Conservation (phyloP, 805 yeast genomes). For the Wickerhamomyces kurtzmanii region DNA sequence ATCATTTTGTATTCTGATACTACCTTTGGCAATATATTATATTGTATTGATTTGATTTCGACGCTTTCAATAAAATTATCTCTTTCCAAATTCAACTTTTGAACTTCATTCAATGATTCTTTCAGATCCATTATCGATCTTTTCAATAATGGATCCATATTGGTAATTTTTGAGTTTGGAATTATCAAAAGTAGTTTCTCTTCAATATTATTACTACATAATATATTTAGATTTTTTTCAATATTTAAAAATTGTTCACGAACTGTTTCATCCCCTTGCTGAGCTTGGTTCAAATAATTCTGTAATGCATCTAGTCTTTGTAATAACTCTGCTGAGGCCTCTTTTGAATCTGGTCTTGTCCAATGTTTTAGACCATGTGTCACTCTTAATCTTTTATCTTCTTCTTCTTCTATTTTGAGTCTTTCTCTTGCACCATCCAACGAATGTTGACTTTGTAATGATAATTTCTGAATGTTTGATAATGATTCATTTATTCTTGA, state of each 20-base stretch:
- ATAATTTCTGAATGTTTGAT: constrained; percentile 33
- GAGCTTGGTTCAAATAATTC: constrained; percentile 45
- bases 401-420: constrained; percentile 39
- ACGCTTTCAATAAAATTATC: constrained; percentile 29
- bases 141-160: constrained; percentile 23
- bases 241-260: constrained; percentile 35
- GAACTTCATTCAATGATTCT: constrained; percentile 17
- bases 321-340: constrained; percentile 29
- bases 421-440: constrained; percentile 36
- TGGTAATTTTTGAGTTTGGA: constrained; percentile 21
- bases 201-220: constrained; percentile 27
- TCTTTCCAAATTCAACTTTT: constrained; percentile 28
- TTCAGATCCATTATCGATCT: constrained; percentile 24
- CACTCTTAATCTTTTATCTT: constrained; percentile 42
- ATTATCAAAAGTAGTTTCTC: constrained; percentile 15
- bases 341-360: constrained; percentile 38
- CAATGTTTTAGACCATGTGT: constrained; percentile 45
- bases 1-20: constrained; percentile 33
- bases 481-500: constrained; percentile 29
- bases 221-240: constrained; percentile 32
- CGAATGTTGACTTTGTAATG: constrained; percentile 28
- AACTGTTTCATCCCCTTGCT: constrained; percentile 49
- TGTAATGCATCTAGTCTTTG: constrained; percentile 33
- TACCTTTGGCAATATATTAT: constrained; percentile 42
- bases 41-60: constrained; percentile 33